Conservation (phyloP, 2,329 filamentous ascomycete genomes). For the Colletotrichum costaricense region DNA sequence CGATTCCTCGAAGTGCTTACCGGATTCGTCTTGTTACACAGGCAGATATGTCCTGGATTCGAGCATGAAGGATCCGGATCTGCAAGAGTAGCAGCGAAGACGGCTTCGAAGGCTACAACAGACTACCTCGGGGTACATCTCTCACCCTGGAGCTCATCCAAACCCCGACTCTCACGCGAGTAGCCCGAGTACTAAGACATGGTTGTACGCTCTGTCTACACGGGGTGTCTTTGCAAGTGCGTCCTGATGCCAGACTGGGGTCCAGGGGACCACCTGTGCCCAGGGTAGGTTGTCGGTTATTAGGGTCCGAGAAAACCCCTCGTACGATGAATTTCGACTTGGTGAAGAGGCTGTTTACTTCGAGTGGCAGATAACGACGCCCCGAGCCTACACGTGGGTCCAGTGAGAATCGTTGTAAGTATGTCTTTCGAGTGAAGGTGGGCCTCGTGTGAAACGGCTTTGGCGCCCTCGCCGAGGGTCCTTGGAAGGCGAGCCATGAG, state of each 20-base stretch:
- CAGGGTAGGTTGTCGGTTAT: not conserved
- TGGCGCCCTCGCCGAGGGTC: not conserved
- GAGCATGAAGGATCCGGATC: constrained; percentile 18
- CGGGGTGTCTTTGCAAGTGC: not conserved
- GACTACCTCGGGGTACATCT: constrained; percentile 15
- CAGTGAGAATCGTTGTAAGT: not conserved
- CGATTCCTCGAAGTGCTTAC: constrained; percentile 13
- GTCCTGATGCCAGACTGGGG: not conserved
- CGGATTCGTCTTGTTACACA: constrained; percentile 1
- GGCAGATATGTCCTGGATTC: constrained; percentile 19
- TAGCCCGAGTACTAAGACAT: not conserved
- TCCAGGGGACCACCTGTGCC: not conserved
- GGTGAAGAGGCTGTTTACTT: not conserved
- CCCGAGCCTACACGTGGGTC: not conserved
- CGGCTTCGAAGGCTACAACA: not conserved
- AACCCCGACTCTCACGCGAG: not conserved
- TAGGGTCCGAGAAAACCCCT: not conserved
- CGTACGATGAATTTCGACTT: not conserved
- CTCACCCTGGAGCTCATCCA: not conserved
- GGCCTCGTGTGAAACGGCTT: not conserved
- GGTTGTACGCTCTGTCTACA: not conserved
- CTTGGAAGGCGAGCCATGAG: not conserved
- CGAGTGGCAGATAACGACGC: not conserved
- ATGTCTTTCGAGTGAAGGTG: not conserved
- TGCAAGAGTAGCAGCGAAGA: not conserved